phyloP scores from a whole-genome alignment of 2,329 filamentous ascomycete genomes.

The Aureobasidium vineae region DNA sequence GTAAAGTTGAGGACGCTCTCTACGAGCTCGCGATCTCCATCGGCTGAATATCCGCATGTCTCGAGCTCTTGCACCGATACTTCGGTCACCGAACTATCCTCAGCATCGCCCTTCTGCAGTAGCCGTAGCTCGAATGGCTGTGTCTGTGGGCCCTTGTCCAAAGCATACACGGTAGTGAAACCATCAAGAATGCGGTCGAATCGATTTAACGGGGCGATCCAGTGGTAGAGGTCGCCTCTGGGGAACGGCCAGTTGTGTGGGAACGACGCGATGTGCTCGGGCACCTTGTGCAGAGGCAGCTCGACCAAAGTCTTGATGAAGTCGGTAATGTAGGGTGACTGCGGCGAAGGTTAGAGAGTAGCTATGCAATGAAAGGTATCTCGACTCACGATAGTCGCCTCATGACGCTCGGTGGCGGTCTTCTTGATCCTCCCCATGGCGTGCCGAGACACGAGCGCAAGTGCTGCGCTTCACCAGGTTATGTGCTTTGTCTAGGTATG shows the following conservation, averaged over 20 bases:
- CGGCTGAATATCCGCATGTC: conserved; percentile 58
- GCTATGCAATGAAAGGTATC: background rate
- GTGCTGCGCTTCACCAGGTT: conserved; percentile 19
- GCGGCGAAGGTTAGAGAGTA: conserved; percentile 34
- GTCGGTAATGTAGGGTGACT: conserved; percentile 85
- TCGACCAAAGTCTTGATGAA: conserved; percentile 72
- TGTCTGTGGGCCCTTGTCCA: conserved; percentile 76
- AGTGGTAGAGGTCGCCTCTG: conserved; percentile 94
- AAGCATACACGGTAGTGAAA: conserved; percentile 75
- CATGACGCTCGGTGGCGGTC: conserved; percentile 54
- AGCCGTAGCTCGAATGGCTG: conserved; percentile 69
- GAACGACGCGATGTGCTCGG: conserved; percentile 72
- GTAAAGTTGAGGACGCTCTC: conserved; percentile 83
- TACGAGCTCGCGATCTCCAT: conserved; percentile 78
- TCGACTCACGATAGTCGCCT: conserved; percentile 50
- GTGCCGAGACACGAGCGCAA: conserved; percentile 30
- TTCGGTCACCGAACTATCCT: conserved; percentile 31
- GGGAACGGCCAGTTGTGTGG: conserved; percentile 93
- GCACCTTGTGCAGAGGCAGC: conserved; percentile 71
- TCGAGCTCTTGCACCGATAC: conserved; percentile 41
- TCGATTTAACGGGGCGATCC: conserved; percentile 90
- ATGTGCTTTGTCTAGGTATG: conserved; percentile 1
- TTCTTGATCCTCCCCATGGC: conserved; percentile 57
- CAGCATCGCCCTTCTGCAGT: conserved; percentile 59
- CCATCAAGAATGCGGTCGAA: conserved; percentile 86